Base-by-base conservation (phyloP, 2,329 filamentous ascomycete genomes). In the Beauveria scarabaeidicola region DNA sequence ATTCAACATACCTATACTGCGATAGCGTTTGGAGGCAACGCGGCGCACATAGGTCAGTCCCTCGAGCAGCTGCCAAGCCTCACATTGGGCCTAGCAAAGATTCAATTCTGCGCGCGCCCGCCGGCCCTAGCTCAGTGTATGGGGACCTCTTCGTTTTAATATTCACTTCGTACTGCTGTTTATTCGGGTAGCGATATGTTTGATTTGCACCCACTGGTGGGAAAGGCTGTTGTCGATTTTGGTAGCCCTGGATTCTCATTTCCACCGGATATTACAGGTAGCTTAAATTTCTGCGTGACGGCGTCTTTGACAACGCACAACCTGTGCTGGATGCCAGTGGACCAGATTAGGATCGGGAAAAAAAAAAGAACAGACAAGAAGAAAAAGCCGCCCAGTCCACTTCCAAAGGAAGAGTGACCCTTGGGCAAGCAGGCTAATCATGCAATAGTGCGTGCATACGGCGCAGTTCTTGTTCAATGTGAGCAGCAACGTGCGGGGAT, bases 371-470 rank as follows among this genome's bases (percentile, higher is more conserved):
- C 9, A 23, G n/a, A 21, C 17, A 32, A 50, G 17, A 32, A 11
- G 13, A 29, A 19, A 50, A 19, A 32, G 47, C 15, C 8, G 47
- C 17, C n/a, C 8, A 9, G 23, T 41, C 36, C 23, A 41, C 51
- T 27, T 41, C 11, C 13, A 52, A 41, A 38, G 21, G 36, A 15
- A 27, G 51, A 15, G 27, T 19, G 21, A n/a, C 15, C 21, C 36
- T n/a, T 19, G 47, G 7, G n/a, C 32, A 17, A 21, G n/a, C 8
- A 21, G n/a, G 17, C 40, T 19, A 17, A 55, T 54, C 40, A 36
- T 55, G 52, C 40, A 44, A 55, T 46, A 52, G 52, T 55, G 40
- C 40, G 17, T 46, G 52, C 52, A 46, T 23, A 19, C n/a, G n/a
- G n/a, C 38, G 51, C 47, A 23, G 36, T 11, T 27, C 11, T 32